Evolutionary conservation across 345 rosid species (phyloP).

Genomic region (Limnanthes douglasii): DNA sequence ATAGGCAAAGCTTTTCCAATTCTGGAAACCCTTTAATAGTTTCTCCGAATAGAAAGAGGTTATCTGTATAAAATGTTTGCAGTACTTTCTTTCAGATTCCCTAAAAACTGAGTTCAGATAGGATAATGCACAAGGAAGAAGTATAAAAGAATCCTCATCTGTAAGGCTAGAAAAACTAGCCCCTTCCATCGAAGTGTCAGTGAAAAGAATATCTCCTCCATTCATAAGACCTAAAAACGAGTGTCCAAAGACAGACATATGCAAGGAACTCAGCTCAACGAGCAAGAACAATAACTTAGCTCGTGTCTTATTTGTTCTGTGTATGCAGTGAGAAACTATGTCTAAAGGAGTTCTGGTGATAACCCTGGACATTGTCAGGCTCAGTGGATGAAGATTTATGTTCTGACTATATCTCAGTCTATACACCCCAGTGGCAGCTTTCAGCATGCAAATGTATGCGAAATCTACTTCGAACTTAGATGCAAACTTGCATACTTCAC

Average conservation of each 20-base stretch:
- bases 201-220: constrained; percentile 7
- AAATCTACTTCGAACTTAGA: constrained; percentile 22
- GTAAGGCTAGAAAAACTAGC: constrained; percentile 20
- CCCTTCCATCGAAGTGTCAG: constrained; percentile 6
- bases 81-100: constrained; percentile 29
- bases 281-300: constrained; percentile 53
- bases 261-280: constrained; percentile 60
- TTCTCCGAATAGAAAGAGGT: constrained; percentile 41
- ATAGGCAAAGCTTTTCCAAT: constrained; percentile 54
- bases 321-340: constrained; percentile 43
- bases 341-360: constrained; percentile 41
- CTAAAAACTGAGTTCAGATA: constrained; percentile 27
- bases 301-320: constrained; percentile 26
- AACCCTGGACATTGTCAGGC: constrained; percentile 31
- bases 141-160: constrained; percentile 39
- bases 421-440: constrained; percentile 30
- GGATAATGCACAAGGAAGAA: constrained; percentile 59
- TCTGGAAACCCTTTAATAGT: constrained; percentile 35
- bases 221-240: constrained; percentile 20
- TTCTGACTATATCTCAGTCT: constrained; percentile 18
- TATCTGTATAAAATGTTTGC: constrained; percentile 19
- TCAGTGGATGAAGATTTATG: constrained; percentile 40
- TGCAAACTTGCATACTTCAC: constrained; percentile 37
- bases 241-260: constrained; percentile 52
- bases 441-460: constrained; percentile 54